A percentile compares a stretch with the other conserved stretches of the same genome.
Evolutionary conservation across 2,329 filamentous ascomycete genomes (phyloP).

Genomic region (Phyllosticta citriasiana): DNA sequence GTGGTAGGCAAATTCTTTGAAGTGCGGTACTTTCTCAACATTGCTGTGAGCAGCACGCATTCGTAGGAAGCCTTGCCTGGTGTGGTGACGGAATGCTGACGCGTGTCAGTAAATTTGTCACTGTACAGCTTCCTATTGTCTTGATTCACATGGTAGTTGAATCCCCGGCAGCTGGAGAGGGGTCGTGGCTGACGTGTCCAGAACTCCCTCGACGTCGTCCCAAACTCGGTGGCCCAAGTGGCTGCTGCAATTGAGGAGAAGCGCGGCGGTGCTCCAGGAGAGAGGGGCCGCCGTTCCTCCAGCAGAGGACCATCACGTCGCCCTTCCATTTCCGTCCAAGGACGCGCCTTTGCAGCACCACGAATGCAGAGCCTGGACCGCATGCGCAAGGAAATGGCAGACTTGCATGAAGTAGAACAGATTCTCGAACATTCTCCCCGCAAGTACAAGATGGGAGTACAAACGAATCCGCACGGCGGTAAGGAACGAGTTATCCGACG

Average conservation of each 20-base stretch:
- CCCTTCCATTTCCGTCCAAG: conserved; percentile 34
- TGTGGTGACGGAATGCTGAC: conserved; percentile 13
- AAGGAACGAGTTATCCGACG: conserved; percentile 6
- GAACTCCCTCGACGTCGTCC: conserved; percentile 47
- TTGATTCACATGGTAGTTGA: conserved; percentile 42
- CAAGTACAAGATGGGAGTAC: conserved; percentile 21
- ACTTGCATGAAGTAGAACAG: conserved; percentile 27
- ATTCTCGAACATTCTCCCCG: conserved; percentile 35
- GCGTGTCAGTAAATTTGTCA: conserved; percentile 35
- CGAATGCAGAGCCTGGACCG: conserved; percentile 41
- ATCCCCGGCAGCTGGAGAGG: neutral
- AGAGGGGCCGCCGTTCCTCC: neutral
- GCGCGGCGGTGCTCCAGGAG: conserved; percentile 15
- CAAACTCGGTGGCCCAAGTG: conserved; percentile 46
- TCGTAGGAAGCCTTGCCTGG: conserved; percentile 20
- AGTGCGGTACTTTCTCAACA: conserved; percentile 45
- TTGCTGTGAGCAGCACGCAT: conserved; percentile 36
- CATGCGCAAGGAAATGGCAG: conserved; percentile 31
- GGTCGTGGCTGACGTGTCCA: conserved; percentile 15
- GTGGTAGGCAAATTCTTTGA: conserved; percentile 43
- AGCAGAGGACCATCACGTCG: conserved; percentile 17
- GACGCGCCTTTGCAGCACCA: conserved; percentile 43
- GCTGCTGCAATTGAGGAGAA: conserved; percentile 46
- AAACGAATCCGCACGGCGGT: conserved; percentile 13
- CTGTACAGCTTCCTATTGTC: conserved; percentile 45